These are phyloP conservation scores for Cercospora zeae-maydis DNA, from an alignment of 2,329 filamentous ascomycete genomes.

Conservation along the genomic window DNA sequence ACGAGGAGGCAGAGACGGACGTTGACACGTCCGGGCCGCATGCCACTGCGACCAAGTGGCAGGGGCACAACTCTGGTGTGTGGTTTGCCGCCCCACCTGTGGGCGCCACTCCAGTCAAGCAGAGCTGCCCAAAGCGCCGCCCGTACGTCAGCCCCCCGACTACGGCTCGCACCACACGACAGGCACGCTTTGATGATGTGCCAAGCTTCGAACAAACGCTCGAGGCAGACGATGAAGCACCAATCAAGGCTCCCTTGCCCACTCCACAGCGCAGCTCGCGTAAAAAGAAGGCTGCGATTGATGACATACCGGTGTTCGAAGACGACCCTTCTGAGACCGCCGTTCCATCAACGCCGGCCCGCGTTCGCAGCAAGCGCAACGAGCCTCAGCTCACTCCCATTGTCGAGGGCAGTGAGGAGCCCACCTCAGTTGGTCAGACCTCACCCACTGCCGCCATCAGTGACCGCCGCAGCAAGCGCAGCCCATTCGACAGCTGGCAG, in stretches of 20 bases:
- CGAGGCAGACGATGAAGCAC: conserved; percentile 10
- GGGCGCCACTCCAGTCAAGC: conserved; percentile 22
- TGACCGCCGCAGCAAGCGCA: conserved; percentile 38
- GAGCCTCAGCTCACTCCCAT: conserved; percentile 16
- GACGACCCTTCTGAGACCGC: conserved; percentile 20
- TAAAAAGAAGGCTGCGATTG: conserved; percentile 24
- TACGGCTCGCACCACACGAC: conserved; percentile 17
- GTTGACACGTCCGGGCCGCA: conserved; percentile 38
- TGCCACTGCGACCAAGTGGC: conserved; percentile 11
- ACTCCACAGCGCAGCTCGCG: conserved; percentile 31
- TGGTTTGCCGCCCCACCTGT: background rate
- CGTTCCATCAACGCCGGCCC: conserved; percentile 15
- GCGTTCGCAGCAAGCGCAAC: conserved; percentile 32
- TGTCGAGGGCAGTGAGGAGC: conserved; percentile 46
- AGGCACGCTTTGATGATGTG: conserved; percentile 24
- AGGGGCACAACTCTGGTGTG: background rate
- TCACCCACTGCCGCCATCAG: conserved; percentile 8
- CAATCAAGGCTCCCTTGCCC: background rate
- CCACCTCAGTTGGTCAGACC: background rate
- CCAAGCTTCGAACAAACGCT: conserved; percentile 14
- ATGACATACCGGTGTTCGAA: conserved; percentile 29
- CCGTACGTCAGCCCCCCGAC: conserved; percentile 21
- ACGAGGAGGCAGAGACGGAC: conserved; percentile 56
- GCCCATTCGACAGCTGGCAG: conserved; percentile 66
- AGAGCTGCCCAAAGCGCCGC: conserved; percentile 9